phyloP scores from a whole-genome alignment of 257 asterid species.

The Scutellaria galericulata region DNA sequence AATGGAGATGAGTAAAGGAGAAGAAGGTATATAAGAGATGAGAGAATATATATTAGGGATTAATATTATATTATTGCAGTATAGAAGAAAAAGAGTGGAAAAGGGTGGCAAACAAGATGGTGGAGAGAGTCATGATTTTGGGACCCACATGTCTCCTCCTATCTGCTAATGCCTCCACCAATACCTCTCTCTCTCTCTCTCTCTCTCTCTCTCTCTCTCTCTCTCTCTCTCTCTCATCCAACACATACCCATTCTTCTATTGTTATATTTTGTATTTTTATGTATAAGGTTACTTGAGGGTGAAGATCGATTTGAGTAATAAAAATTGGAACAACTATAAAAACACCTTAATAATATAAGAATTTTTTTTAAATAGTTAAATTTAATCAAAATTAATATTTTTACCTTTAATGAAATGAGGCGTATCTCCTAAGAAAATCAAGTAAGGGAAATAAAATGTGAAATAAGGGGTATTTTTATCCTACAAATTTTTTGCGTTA shows the following conservation, averaged over 20 bases:
- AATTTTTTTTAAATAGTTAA: too few species aligned
- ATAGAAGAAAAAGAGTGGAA: neutral
- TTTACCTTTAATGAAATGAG: too few species aligned
- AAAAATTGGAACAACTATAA: too few species aligned
- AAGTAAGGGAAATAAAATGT: too few species aligned
- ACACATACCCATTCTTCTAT: constrained; percentile 3
- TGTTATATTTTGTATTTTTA: too few species aligned
- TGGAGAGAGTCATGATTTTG: constrained; percentile 61
- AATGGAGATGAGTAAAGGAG: constrained; percentile 5
- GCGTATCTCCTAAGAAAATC: too few species aligned
- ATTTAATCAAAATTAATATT: too few species aligned
- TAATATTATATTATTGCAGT: too few species aligned
- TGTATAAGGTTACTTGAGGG: neutral
- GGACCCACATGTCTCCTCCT: constrained; percentile 67
- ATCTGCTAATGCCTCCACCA: constrained; percentile 54
- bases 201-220: neutral
- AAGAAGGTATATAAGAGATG: neutral
- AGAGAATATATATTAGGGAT: neutral
- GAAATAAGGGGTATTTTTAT: too few species aligned
- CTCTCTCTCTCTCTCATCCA: constrained; percentile 24
- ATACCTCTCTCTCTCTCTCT: constrained; percentile 17
- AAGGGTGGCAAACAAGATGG: constrained; percentile 42
- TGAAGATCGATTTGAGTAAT: too few species aligned
- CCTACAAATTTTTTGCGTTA: too few species aligned
- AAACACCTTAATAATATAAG: too few species aligned